A percentile compares a stretch with the other conserved stretches of the same genome.
Conservation (phyloP, 2,329 filamentous ascomycete genomes). For the Diplodia corticola region DNA sequence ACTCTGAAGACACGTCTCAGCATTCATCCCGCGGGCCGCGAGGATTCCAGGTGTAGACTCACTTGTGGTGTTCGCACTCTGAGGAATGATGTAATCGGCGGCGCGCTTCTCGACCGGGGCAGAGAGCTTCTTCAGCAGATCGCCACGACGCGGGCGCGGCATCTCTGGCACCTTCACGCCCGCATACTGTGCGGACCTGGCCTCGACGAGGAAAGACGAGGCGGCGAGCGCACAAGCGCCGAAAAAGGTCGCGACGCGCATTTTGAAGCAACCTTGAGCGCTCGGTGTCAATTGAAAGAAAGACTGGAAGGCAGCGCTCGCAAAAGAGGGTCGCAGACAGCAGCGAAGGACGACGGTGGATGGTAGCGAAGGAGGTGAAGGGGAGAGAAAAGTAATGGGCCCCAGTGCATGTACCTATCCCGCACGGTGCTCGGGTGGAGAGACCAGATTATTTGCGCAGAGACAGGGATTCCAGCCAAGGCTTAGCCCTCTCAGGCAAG, state of each 20-base stretch:
- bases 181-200: slow-evolving; percentile 12
- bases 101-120: neutral
- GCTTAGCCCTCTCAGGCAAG: slow-evolving; percentile 14
- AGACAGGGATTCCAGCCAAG: neutral
- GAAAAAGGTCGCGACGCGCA: slow-evolving; percentile 6
- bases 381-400: neutral
- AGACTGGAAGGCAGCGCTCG: neutral
- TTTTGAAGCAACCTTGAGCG: neutral
- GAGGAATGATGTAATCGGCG: slow-evolving; percentile 39
- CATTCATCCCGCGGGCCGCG: slow-evolving; percentile 22
- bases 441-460: neutral
- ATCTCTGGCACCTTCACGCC: slow-evolving; percentile 26
- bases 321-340: neutral
- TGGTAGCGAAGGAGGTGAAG: neutral
- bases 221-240: slow-evolving; percentile 13
- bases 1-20: slow-evolving; percentile 50
- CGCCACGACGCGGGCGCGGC: slow-evolving; percentile 31
- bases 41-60: slow-evolving; percentile 5
- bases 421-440: neutral
- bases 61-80: slow-evolving; percentile 44
- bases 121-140: slow-evolving; percentile 24
- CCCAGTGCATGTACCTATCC: neutral
- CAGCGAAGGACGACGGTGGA: neutral
- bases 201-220: slow-evolving; percentile 10
- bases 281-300: neutral